A percentile compares a stretch with the other conserved stretches of the same genome.
Conservation (phyloP, 2,329 filamentous ascomycete genomes). For the Monosporascus sp. region DNA sequence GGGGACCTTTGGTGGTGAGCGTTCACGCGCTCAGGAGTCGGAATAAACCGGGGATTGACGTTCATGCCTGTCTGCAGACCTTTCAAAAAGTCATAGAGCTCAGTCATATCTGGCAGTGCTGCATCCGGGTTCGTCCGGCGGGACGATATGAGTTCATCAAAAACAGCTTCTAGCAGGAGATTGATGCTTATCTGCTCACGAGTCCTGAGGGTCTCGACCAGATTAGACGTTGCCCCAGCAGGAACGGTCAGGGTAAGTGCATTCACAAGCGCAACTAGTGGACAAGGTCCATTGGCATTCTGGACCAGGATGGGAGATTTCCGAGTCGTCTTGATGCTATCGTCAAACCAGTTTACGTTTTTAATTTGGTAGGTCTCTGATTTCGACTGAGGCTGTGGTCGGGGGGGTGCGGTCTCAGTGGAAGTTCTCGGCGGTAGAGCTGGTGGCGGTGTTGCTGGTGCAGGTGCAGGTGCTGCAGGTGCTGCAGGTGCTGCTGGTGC, state of each 20-base stretch:
- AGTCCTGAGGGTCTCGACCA: conserved; percentile 72
- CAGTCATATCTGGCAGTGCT: conserved; percentile 76
- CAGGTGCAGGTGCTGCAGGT: not conserved
- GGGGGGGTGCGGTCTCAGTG: conserved; percentile 17
- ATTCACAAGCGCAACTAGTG: conserved; percentile 87
- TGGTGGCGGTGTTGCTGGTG: conserved; percentile 23
- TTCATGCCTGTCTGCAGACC: conserved; percentile 96
- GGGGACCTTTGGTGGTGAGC: conserved; percentile 48
- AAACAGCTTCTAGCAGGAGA: conserved; percentile 79
- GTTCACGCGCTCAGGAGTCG: conserved; percentile 43
- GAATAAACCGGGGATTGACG: conserved; percentile 85
- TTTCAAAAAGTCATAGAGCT: conserved; percentile 82
- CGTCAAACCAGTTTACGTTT: conserved; percentile 80
- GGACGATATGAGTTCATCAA: conserved; percentile 86
- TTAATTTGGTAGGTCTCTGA: conserved; percentile 89
- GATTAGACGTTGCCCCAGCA: conserved; percentile 55
- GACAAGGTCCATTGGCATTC: conserved; percentile 92
- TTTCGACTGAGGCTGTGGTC: conserved; percentile 37
- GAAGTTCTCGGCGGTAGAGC: conserved; percentile 34
- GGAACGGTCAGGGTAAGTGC: conserved; percentile 81
- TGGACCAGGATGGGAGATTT: conserved; percentile 87
- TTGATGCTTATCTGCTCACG: conserved; percentile 86
- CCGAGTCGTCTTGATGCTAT: conserved; percentile 56
- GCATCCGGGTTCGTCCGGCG: conserved; percentile 58
- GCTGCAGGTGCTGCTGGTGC: not conserved